Evolutionary conservation across 768 basidiomycete genomes (phyloP), one percentile per base, ranked within the genome.

Genomic region (Serendipita sp.): DNA sequence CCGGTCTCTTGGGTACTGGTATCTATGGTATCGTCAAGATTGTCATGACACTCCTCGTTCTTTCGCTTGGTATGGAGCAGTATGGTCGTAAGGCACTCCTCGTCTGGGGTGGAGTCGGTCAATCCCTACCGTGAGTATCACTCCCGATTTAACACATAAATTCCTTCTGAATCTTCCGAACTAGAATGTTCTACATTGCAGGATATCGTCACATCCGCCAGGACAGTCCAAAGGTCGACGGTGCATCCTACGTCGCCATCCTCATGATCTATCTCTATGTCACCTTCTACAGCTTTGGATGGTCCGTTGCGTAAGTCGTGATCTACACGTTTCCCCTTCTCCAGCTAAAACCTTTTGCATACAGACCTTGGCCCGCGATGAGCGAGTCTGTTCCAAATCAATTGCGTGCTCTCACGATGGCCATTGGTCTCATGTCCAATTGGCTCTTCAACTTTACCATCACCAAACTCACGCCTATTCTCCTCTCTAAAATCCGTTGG

Each of bases 1-100:
- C 80, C 69, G 82, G 84, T 13, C 78, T 89, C 0, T 78, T 89
- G 35, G 88, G 88, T 0, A 84, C 84, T 16, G 88, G 88, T 13
- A 79, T 87, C 58, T 89, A 89, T 65, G 73, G 75, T 35, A 74
- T 86, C 68, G 77, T 88, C 67, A 88, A 89, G 70, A 75, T 88
- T 38, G 75, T 86, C 15, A 82, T 85, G 0, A 88, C 87, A 0
- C 65, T 79, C 1, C 44, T 88, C 65, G 88, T 86, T 72, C 79
- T 89, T 23, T 83, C 83, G 73, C 79, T 84, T 72, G 75, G 83
- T 36, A 84, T 85, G 62, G 88, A 90, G 67, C 75, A 78, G 18
- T 74, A 88, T 0, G 88, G 88, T 1, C 83, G 88, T 10, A 86
- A 82, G 69, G 72, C 68, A 51, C 81, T 78, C 64, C 72, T 83